Percentiles rank a stretch among this genome's conserved stretches.
Conservation (phyloP, 1,284 basidiomycete species). For the Sphaerobolus stellatus region DNA sequence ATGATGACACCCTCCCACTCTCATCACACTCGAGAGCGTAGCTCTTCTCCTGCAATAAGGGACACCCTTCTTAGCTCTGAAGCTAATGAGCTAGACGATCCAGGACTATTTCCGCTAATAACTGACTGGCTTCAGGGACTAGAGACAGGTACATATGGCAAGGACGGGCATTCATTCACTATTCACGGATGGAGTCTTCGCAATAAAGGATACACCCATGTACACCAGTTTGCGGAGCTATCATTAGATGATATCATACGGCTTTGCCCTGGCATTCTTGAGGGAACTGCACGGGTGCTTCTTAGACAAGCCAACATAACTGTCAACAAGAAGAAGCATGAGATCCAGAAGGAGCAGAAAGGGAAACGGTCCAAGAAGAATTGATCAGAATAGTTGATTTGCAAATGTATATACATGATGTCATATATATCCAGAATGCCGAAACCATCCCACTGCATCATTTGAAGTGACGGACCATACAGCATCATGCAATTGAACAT, state of each 20-base stretch:
- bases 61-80: background rate
- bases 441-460: background rate
- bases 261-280: background rate
- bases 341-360: background rate
- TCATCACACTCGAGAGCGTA: no score
- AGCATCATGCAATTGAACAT: background rate
- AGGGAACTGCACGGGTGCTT: background rate
- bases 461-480: background rate
- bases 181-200: background rate
- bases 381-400: background rate
- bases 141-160: background rate
- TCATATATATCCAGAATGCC: background rate
- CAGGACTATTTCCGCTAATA: background rate
- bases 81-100: background rate
- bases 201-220: background rate
- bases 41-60: no score
- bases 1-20: no score
- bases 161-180: background rate
- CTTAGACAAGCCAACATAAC: background rate
- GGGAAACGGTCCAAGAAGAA: no score
- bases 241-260: background rate
- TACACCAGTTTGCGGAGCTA: background rate
- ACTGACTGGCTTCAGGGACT: background rate
- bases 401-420: background rate
- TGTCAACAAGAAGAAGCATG: background rate